Evolutionary conservation across 495 filamentous ascomycete species (phyloP).

Genomic region (Aspergillus funiculosus): DNA sequence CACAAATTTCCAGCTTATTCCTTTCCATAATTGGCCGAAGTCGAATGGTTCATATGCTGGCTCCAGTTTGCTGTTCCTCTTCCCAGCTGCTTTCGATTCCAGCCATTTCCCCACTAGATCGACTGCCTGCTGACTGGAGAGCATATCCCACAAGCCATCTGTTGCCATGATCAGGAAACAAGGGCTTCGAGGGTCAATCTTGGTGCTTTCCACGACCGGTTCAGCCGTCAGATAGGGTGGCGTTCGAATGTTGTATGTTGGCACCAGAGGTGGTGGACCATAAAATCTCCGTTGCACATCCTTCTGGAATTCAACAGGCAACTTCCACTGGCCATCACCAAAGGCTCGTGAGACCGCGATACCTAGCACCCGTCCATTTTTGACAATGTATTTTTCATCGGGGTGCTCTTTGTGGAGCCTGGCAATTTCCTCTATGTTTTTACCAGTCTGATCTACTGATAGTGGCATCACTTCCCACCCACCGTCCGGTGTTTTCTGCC

Average conservation of each 20-base stretch:
- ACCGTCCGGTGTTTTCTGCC: constrained; percentile 38
- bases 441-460: constrained; percentile 55
- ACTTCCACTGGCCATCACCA: constrained; percentile 61
- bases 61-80: constrained; percentile 14
- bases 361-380: constrained; percentile 52
- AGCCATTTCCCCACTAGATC: constrained; percentile 52
- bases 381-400: constrained; percentile 48
- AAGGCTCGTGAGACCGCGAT: constrained; percentile 54
- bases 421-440: constrained; percentile 46
- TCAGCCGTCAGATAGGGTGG: constrained; percentile 64
- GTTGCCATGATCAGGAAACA: constrained; percentile 60
- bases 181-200: constrained; percentile 38
- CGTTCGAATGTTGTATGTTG: constrained; percentile 35
- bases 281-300: constrained; percentile 42
- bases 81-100: constrained; percentile 21
- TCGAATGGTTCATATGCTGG: constrained; percentile 21
- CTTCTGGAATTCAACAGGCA: constrained; percentile 43
- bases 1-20: constrained; percentile 20
- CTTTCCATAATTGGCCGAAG: constrained; percentile 25
- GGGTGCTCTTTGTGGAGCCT: constrained; percentile 52
- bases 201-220: constrained; percentile 53
- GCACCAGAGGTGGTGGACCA: constrained; percentile 36
- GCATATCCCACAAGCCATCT: constrained; percentile 56
- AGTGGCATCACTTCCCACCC: constrained; percentile 47
- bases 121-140: constrained; percentile 56